Evolutionary conservation across 345 rosid genomes (phyloP).

Genomic region (Eucalyptus sideroxylon): DNA sequence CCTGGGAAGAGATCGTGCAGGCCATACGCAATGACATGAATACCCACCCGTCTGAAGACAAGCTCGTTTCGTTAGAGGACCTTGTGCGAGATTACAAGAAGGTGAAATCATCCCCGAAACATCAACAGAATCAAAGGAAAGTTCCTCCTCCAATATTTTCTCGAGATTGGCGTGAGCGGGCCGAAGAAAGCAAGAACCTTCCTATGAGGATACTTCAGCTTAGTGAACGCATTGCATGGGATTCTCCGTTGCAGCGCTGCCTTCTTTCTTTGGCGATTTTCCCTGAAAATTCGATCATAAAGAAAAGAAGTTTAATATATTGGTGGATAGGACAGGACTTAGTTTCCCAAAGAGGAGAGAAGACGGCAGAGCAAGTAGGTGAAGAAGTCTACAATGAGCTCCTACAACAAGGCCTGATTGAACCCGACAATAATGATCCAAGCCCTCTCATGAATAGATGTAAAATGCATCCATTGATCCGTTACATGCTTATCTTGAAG

Average conservation of each 20-base stretch:
- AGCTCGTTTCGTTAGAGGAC: accelerated
- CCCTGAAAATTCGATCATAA: background rate
- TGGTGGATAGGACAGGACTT: conserved; percentile 9
- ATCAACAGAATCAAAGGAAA: background rate
- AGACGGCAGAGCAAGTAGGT: background rate
- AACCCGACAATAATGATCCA: background rate
- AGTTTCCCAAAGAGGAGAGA: background rate
- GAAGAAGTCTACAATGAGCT: background rate
- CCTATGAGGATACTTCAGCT: accelerated
- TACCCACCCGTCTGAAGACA: accelerated
- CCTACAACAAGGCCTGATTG: background rate
- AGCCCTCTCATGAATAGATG: background rate
- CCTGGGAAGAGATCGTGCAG: background rate
- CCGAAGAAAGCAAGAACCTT: background rate
- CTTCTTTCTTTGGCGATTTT: background rate
- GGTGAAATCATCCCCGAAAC: background rate
- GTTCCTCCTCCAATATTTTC: accelerated
- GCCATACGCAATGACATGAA: accelerated
- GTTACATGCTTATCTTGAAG: background rate
- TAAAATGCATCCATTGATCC: background rate
- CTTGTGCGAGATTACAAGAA: background rate
- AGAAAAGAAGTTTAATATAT: background rate
- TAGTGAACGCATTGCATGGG: accelerated
- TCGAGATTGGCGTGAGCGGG: accelerated
- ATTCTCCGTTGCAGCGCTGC: background rate